A percentile compares a stretch with the other conserved stretches of the same genome.
Conservation (phyloP, 2,329 filamentous ascomycete genomes). For the Coniosporium tulheliwenetii region DNA sequence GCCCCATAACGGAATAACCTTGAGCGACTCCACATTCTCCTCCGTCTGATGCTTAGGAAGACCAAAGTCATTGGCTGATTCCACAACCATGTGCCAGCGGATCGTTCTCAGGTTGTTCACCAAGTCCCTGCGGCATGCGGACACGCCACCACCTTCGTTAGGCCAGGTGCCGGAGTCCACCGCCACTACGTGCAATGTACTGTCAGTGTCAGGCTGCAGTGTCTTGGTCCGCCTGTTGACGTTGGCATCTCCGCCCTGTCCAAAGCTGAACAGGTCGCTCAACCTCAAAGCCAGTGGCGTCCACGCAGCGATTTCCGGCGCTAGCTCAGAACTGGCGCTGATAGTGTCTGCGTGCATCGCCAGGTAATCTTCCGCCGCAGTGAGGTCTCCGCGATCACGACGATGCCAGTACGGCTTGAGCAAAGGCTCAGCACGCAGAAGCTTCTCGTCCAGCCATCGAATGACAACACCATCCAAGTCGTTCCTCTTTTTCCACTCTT, state of each 20-base stretch:
- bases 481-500: constrained; percentile 22
- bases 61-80: constrained; percentile 26
- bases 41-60: constrained; percentile 26
- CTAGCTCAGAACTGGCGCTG: constrained; percentile 35
- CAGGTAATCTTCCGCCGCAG: constrained; percentile 21
- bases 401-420: constrained; percentile 21
- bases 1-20: constrained; percentile 26
- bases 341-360: constrained; percentile 29
- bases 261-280: constrained; percentile 35
- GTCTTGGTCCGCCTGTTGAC: constrained; percentile 33
- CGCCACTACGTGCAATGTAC: constrained; percentile 22
- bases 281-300: constrained; percentile 35
- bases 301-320: constrained; percentile 36
- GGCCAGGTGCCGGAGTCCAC: constrained; percentile 27
- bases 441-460: constrained; percentile 23
- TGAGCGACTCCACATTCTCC: constrained; percentile 25
- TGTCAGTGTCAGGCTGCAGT: constrained; percentile 26
- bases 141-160: constrained; percentile 26
- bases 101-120: constrained; percentile 26
- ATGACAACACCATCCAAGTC: constrained; percentile 22
- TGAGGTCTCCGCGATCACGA: constrained; percentile 19
- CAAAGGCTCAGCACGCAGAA: constrained; percentile 18
- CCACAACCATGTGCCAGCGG: constrained; percentile 26
- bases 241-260: constrained; percentile 36
- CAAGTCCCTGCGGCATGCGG: constrained; percentile 24